Percentiles rank a stretch among this genome's conserved stretches.
These are phyloP conservation scores for Pseudonectria buxi DNA, from an alignment of 2,329 filamentous ascomycete genomes.

Conservation along the genomic window DNA sequence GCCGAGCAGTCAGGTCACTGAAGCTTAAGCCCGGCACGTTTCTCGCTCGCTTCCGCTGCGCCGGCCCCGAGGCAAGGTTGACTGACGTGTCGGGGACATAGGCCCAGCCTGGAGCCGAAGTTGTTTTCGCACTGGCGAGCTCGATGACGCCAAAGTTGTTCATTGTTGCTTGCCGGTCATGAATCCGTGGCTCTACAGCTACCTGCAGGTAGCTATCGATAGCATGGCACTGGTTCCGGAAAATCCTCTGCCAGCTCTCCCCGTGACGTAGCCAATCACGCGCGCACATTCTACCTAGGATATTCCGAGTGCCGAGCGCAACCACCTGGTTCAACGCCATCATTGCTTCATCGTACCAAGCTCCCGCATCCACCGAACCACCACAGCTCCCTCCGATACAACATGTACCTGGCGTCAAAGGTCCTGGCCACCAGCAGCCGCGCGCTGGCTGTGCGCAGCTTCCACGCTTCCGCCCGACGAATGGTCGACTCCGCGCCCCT, in stretches of 20 bases:
- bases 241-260: neutral
- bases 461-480: constrained; percentile 46
- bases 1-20: constrained; percentile 69
- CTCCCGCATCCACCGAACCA: constrained; percentile 11
- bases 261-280: constrained; percentile 22
- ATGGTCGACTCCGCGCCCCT: constrained; percentile 39
- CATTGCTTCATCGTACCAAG: constrained; percentile 14
- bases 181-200: too few species aligned
- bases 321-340: constrained; percentile 3
- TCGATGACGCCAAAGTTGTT: constrained; percentile 76
- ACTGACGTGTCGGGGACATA: constrained; percentile 74
- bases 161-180: constrained; percentile 32
- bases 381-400: constrained; percentile 9
- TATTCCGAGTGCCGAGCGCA: constrained; percentile 22
- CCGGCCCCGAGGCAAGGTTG: constrained; percentile 48
- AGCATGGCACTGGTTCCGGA: neutral
- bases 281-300: constrained; percentile 11
- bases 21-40: constrained; percentile 43
- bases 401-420: constrained; percentile 39
- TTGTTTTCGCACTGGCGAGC: constrained; percentile 62
- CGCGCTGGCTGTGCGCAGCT: constrained; percentile 32
- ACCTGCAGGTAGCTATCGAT: neutral
- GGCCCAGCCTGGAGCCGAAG: constrained; percentile 78
- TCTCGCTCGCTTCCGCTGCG: constrained; percentile 66
- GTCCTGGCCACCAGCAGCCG: constrained; percentile 35